Evolutionary conservation across 1,139 yeast species (phyloP).

Genomic region (Kodamaea ohmeri): DNA sequence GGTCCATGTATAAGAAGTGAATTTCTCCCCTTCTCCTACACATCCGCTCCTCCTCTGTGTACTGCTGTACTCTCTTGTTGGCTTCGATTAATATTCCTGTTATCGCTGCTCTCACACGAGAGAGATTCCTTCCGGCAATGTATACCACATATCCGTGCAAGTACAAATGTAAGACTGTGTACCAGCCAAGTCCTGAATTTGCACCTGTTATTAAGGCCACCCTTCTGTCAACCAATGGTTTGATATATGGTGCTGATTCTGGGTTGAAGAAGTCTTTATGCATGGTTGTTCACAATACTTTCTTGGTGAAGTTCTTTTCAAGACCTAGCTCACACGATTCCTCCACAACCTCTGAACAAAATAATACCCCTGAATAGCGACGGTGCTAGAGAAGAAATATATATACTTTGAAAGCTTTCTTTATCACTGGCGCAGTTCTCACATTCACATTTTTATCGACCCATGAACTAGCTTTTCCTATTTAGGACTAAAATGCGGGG

Average conservation of each 20-base stretch:
- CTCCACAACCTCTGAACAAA: no score
- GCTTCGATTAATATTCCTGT: slow-evolving; percentile 57
- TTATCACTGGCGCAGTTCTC: no score
- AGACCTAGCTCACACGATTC: no score
- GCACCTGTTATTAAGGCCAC: slow-evolving; percentile 80
- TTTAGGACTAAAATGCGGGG: slow-evolving; percentile 2
- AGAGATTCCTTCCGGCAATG: slow-evolving; percentile 63
- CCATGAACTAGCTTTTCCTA: not conserved
- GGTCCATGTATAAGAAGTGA: slow-evolving; percentile 31
- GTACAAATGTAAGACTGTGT: slow-evolving; percentile 69
- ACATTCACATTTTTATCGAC: not conserved
- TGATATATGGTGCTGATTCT: slow-evolving; percentile 33
- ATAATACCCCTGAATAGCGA: no score
- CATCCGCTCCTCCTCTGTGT: slow-evolving; percentile 19
- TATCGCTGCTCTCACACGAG: slow-evolving; percentile 56
- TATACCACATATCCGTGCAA: slow-evolving; percentile 77
- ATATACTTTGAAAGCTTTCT: no score
- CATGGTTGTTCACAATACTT: no score
- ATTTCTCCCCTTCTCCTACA: slow-evolving; percentile 26
- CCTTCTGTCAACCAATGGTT: slow-evolving; percentile 44
- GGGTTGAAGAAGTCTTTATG: slow-evolving; percentile 22
- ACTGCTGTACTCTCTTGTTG: slow-evolving; percentile 21
- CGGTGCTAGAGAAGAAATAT: no score
- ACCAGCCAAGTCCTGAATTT: slow-evolving; percentile 78
- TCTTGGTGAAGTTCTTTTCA: no score